Base-by-base conservation (phyloP, 805 yeast species). In the Candida nemodendra region DNA sequence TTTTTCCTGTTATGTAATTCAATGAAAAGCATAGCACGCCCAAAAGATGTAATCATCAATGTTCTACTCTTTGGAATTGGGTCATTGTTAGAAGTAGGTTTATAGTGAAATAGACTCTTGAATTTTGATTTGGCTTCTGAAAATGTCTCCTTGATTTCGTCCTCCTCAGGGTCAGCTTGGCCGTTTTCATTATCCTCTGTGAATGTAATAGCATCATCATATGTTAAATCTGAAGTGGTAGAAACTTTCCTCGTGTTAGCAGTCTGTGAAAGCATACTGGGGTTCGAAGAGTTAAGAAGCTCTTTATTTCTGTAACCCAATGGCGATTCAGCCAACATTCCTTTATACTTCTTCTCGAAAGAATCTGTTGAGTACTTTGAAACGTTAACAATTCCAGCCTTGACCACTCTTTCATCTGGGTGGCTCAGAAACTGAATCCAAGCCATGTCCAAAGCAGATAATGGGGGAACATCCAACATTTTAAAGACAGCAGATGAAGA, bases 341-440 rank as follows among this genome's bases (percentile, higher is more conserved):
- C 86, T 47, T 66, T 73, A 42, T 71, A 68, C 41, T 70, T 79
- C 56, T 67, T 76, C 44, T 81, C 87, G 45, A 84, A 71, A 0
- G 42, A 32, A 5, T 72, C 79, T 0, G 78, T 73, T 2, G 65
- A 53, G 7, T 72, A 63, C 34, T 65, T 61, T 5, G 66, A 59
- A 2, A 75, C 73, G 26, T 66, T 62, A 4, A 79, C 70, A 21
- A 77, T 73, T 1, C 84, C 86, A 21, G 71, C 71, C 43, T 71
- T 76, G 32, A 80, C 39, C 1, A 83, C 70, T 39, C 88, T 66
- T 51, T 84, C 93, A 34, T 79, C 79, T 1, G 69, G 60, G 50
- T 73, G 76, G 16, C 59, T 63, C 44, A 84, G 59, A 50, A 65
- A 79, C 27, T 68, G 65, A 5, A 68, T 66, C 84, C 87, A 83